Base-by-base conservation (phyloP, 345 rosid species). In the Populus euphratica region DNA sequence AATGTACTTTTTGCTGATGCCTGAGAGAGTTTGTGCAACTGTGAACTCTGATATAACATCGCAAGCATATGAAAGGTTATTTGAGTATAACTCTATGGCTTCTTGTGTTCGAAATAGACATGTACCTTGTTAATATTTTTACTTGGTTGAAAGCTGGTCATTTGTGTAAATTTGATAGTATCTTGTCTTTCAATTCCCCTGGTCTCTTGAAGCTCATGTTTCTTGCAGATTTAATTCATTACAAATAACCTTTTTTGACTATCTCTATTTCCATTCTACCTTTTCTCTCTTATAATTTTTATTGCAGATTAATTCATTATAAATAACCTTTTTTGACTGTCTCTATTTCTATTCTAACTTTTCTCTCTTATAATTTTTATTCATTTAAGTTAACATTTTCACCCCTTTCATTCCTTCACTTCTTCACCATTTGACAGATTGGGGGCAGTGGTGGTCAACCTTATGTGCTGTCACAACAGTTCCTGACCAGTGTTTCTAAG, bases 381-480 rank as follows among this genome's bases (percentile, higher is more conserved):
- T 13, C 14, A 12, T 12, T 47, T 12, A 47, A 47, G 52, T 4
- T 47, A 47, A 47, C 52, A 6, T 14, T 47, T 47, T 47, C 50
- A 47, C 50, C 50, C 17, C 50, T 47, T 47, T 12, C 52, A 16
- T 47, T 47, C 12, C 52, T 47, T 47, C 18, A 47, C 52, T 47
- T 47, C 16, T 47, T 47, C 11, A 27, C 38, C 70, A 47, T 79
- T 77, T 86, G 86, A 69, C 90, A 96, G 99, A 90, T 86, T 80
- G 99, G 99, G 68, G 96, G 98, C 41, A 83, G 82, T 81, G 88
- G 92, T 31, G 88, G 83, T 83, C 93, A 90, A 82, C 97, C 97
- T 71, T 92, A 90, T 85, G 85, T 77, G 73, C 94, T 96, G 66
- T 92, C 98, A 78, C 94, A 86, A 76, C 91, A 83, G 79, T 96